These are phyloP conservation scores for Phialophora macrospora DNA, from an alignment of 2,329 filamentous ascomycete species.

Conservation along the genomic window DNA sequence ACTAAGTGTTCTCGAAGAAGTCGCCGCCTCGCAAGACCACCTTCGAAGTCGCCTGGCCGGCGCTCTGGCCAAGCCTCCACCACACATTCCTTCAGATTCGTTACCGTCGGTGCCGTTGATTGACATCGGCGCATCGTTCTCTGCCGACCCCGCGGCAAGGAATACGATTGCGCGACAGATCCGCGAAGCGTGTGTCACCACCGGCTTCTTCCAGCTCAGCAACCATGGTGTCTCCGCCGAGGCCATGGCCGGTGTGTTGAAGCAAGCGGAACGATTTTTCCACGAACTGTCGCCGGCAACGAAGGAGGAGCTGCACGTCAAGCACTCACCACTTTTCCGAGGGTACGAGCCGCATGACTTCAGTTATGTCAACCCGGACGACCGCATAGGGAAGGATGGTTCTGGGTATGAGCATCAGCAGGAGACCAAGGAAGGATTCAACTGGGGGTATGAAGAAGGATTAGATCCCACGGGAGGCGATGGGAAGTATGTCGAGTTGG, in stretches of 20 bases:
- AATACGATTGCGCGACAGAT: conserved; percentile 45
- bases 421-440: conserved; percentile 40
- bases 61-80: conserved; percentile 30
- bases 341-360: conserved; percentile 37
- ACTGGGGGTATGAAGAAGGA: conserved; percentile 38
- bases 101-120: conserved; percentile 38
- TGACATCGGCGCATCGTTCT: conserved; percentile 37
- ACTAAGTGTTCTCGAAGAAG: conserved; percentile 33
- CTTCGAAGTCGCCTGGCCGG: conserved; percentile 36
- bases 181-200: conserved; percentile 52
- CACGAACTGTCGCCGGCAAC: conserved; percentile 32
- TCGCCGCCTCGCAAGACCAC: conserved; percentile 31
- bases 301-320: conserved; percentile 44
- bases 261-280: conserved; percentile 56
- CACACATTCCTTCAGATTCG: conserved; percentile 18
- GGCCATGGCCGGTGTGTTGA: conserved; percentile 51
- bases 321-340: conserved; percentile 44
- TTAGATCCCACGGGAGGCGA: conserved; percentile 37
- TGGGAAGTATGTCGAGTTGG: conserved; percentile 37
- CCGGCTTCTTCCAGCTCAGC: conserved; percentile 61
- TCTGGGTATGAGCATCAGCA: conserved; percentile 13
- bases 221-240: conserved; percentile 54
- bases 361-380: conserved; percentile 38
- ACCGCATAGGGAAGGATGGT: conserved; percentile 11
- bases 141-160: conserved; percentile 16